These are phyloP conservation scores for Penicillium sp. DNA, from an alignment of 2,329 filamentous ascomycete species.

Conservation along the genomic window DNA sequence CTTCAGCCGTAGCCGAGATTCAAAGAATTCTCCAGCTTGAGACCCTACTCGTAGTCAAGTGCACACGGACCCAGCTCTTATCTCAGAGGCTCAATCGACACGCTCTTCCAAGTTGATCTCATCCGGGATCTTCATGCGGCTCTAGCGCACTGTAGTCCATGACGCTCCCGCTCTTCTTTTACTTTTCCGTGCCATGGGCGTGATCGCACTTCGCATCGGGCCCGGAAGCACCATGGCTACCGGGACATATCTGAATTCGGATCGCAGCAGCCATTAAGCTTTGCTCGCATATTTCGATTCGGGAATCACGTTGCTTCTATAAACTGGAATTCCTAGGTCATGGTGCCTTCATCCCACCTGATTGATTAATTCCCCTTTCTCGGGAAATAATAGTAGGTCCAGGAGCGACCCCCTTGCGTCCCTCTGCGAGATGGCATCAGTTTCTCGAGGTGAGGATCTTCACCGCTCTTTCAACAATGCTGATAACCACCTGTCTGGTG, in stretches of 20 bases:
- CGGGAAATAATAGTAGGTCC: conserved; percentile 1
- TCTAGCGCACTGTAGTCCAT: not conserved
- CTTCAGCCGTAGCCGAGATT: not conserved
- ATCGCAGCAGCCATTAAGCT: conserved; percentile 8
- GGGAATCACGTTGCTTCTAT: not conserved
- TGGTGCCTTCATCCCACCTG: not conserved
- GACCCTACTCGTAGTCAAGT: not conserved
- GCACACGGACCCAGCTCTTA: not conserved
- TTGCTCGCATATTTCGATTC: conserved; percentile 4
- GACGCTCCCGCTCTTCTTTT: not conserved
- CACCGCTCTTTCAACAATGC: conserved; percentile 22
- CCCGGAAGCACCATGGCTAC: not conserved
- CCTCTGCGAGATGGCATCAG: conserved; percentile 24
- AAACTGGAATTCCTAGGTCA: not conserved
- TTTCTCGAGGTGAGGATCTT: conserved; percentile 5
- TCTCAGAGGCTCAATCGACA: conserved; percentile 3
- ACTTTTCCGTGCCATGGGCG: not conserved
- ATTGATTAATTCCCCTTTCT: not conserved
- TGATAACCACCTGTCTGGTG: not conserved
- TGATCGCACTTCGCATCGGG: not conserved
- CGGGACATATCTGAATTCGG: not conserved
- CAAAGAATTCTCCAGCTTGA: no score
- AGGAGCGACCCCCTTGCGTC: conserved; percentile 19
- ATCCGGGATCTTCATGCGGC: conserved; percentile 6
- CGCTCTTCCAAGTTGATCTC: not conserved